Percentiles rank a stretch among this genome's conserved stretches.
Conservation (phyloP, 306 rosid genomes). For the Vachellia pachyceras region DNA sequence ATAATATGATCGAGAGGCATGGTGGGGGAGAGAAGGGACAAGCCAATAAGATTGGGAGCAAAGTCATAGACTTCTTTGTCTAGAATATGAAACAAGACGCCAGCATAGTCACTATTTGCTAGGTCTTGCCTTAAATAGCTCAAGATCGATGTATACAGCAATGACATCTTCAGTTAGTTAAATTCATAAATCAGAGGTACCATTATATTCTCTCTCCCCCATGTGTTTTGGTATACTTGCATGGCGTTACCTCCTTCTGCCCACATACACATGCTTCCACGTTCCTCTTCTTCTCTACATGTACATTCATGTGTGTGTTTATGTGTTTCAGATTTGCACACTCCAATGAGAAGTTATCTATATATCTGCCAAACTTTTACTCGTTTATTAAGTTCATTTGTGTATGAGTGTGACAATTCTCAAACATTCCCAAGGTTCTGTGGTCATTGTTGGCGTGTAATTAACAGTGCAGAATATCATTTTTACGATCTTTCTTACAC, state of each 20-base stretch:
- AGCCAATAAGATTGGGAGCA: constrained; percentile 37
- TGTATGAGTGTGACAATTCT: background rate
- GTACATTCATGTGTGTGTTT: background rate
- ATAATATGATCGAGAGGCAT: background rate
- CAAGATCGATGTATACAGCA: constrained; percentile 6
- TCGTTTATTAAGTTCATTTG: background rate
- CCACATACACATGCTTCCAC: constrained; percentile 38
- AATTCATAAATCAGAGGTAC: constrained; percentile 27
- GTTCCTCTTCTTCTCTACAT: constrained; percentile 33
- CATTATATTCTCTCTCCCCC: constrained; percentile 42
- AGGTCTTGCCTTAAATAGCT: constrained; percentile 7
- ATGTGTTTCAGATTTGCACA: background rate
- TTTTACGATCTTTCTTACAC: no score
- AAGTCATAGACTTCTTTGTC: constrained; percentile 5
- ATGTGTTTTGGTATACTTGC: constrained; percentile 45
- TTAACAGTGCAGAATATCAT: no score
- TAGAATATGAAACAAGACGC: constrained; percentile 11
- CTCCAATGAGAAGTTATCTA: background rate
- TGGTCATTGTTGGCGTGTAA: no score
- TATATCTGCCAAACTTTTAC: background rate
- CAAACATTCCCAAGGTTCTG: no score
- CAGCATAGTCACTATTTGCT: background rate
- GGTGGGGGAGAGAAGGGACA: constrained; percentile 49
- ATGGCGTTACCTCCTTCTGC: background rate
- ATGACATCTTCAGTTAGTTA: constrained; percentile 24